A percentile compares a stretch with the other conserved stretches of the same genome.
Conservation (phyloP, 129 eudicot species). For the Flaveria linearis region DNA sequence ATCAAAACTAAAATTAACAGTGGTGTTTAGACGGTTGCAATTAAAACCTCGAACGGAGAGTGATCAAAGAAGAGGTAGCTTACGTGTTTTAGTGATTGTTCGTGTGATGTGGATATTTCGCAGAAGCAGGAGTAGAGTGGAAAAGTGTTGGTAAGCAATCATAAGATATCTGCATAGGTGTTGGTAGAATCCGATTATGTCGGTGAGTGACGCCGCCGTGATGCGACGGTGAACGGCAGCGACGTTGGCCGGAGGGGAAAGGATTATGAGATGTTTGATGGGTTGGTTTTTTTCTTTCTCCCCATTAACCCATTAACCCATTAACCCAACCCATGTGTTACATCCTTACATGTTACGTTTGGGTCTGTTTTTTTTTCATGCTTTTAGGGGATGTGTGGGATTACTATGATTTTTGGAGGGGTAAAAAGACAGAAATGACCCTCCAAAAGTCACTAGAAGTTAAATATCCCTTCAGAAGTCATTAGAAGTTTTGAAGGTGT, state of each 20-base stretch:
- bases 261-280: constrained; percentile 31
- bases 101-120: constrained; percentile 9
- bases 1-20: not conserved
- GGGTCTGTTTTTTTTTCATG: no score
- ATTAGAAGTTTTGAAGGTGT: no score
- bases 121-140: constrained; percentile 8
- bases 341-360: no score
- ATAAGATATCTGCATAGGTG: not conserved
- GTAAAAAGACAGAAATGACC: no score
- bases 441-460: no score
- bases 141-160: not conserved
- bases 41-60: constrained; percentile 11
- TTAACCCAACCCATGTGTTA: not conserved
- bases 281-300: not conserved
- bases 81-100: constrained; percentile 10
- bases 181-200: constrained; percentile 5
- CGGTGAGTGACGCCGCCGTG: constrained; percentile 42
- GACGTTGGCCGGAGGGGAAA: constrained; percentile 35
- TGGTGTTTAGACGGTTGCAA: not conserved
- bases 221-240: constrained; percentile 58
- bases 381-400: no score
- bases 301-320: no score
- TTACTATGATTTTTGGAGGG: no score
- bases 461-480: no score
- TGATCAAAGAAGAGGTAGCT: constrained; percentile 10